Percentiles rank a stretch among this genome's conserved stretches.
phyloP scores from a whole-genome alignment of 257 asterid species.

The Nicotiana knightiana region DNA sequence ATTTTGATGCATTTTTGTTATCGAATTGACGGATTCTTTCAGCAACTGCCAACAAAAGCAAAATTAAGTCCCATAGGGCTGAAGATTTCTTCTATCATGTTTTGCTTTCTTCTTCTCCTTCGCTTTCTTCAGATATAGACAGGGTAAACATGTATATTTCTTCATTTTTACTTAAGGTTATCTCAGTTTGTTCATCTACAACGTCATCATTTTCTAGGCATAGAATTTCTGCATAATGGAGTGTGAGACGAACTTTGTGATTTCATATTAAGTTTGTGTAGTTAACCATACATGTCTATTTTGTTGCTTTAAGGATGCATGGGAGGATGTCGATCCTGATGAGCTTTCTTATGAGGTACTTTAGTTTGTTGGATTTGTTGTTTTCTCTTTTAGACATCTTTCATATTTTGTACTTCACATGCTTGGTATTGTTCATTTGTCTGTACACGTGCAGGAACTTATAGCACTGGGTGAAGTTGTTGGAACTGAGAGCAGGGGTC shows the following conservation, averaged over 20 bases:
- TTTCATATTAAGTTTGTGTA: background rate
- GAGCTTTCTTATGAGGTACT: slow-evolving; percentile 86
- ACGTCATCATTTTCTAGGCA: background rate
- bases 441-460: slow-evolving; percentile 51
- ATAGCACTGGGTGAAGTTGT: slow-evolving; percentile 90
- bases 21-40: background rate
- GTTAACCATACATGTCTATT: background rate
- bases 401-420: background rate
- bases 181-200: background rate
- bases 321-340: slow-evolving; percentile 94
- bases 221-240: background rate
- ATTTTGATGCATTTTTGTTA: background rate
- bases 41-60: background rate
- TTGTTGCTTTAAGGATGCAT: slow-evolving; percentile 48
- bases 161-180: background rate
- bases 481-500: slow-evolving; percentile 96
- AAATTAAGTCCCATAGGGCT: background rate
- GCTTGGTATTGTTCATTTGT: background rate
- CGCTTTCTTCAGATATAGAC: slow-evolving; percentile 3
- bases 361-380: background rate
- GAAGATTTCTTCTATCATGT: background rate
- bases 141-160: background rate
- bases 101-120: background rate
- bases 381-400: background rate
- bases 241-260: background rate